A percentile compares a stretch with the other conserved stretches of the same genome.
Evolutionary conservation across 1,139 yeast species (phyloP).

Genomic region (Scheffersomyces insectosa): DNA sequence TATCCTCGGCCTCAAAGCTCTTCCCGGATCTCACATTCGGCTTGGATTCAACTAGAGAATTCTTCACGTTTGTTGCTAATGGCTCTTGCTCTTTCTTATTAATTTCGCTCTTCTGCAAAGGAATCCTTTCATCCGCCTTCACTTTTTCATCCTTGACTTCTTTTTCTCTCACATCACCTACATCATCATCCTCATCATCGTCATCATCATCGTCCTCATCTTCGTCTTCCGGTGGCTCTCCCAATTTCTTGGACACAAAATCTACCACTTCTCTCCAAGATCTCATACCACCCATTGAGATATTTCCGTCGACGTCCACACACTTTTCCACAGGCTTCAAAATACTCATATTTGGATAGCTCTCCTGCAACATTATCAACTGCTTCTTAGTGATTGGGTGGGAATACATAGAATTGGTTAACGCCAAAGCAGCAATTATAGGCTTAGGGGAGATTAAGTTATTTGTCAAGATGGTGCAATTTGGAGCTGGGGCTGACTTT

Average conservation of each 20-base stretch:
- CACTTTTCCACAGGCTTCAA: slow-evolving; percentile 33
- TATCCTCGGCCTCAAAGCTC: background rate
- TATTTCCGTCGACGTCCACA: slow-evolving; percentile 32
- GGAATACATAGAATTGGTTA: slow-evolving; percentile 30
- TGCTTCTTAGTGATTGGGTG: slow-evolving; percentile 32
- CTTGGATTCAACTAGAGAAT: background rate
- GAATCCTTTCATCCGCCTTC: background rate
- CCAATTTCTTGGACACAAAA: slow-evolving; percentile 26
- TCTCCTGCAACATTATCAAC: slow-evolving; percentile 22
- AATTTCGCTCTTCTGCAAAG: background rate
- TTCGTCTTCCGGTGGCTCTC: slow-evolving; percentile 22
- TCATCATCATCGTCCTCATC: slow-evolving; percentile 23
- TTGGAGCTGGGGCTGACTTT: slow-evolving; percentile 4
- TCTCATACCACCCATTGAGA: slow-evolving; percentile 36
- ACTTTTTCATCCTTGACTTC: background rate
- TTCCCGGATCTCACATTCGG: background rate
- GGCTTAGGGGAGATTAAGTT: slow-evolving; percentile 23
- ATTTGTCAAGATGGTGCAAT: slow-evolving; percentile 21
- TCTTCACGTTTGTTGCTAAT: background rate
- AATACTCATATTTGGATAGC: slow-evolving; percentile 28
- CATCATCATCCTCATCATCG: slow-evolving; percentile 8
- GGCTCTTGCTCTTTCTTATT: too few species aligned
- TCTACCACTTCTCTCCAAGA: slow-evolving; percentile 34
- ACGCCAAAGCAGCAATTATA: slow-evolving; percentile 28
- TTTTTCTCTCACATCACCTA: slow-evolving; percentile 6